Evolutionary conservation across 2,329 filamentous ascomycete genomes (phyloP), one percentile per base, ranked within the genome.

Genomic region (Exophiala dermatitidis): DNA sequence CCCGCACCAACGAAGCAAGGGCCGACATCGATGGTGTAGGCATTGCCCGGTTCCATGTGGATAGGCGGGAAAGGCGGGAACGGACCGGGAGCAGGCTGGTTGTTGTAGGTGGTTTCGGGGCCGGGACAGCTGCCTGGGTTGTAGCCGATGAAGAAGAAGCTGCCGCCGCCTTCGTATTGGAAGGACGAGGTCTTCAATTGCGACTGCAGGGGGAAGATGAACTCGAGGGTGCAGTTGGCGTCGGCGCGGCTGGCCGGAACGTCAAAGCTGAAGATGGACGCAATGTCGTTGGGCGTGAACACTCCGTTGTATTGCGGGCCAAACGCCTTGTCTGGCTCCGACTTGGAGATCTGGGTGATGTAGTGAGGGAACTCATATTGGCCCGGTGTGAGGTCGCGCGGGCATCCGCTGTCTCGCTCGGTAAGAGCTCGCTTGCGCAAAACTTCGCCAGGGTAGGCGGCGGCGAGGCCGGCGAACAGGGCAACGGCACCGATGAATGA

Each of bases 251-350:
- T 67, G 3, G 67, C 57, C 1, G 78, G 79, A 41, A 87, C 78
- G 63, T 85, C 81, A 69, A 87, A 87, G 72, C 85, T 85, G 77
- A 84, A 86, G 63, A 86, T 77, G 8, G 78, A 77, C 6, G 77
- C 78, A 46, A 78, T 67, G 51, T 70, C 73, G 19, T 68, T 71
- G 12, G 72, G 67, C 8, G 77, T 78, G 36, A 84, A 71, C 7
- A 75, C 74, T 49, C 81, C 82, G 58, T 78, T 77, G 69, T 72
- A 77, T 1, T 73, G 74, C 1, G 76, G 80, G 5, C 82, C 81
- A 41, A 69, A 68, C 0, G 77, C 70, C 3, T 68, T 73, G 64
- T 77, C 67, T 0, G 82, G 80, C 10, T 75, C 68, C 10, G 72
- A 68, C 2, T 75, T 76, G 68, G 82, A 74, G 57, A 86, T 68